Evolutionary conservation across 768 basidiomycete species (phyloP).

Genomic region (Lactarius hengduanensis): DNA sequence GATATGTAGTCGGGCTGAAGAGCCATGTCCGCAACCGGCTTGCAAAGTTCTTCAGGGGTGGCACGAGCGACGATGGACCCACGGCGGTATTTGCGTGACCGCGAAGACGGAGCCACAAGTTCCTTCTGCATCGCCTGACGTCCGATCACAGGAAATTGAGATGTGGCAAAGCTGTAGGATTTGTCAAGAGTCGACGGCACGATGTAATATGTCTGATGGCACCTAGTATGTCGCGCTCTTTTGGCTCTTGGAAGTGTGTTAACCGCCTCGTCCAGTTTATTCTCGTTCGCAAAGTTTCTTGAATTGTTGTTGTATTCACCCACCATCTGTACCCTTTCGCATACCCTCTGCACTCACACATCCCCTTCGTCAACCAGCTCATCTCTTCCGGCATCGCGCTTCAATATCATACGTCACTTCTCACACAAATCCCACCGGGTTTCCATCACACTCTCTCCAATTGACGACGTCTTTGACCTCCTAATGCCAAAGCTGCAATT

Average conservation of each 20-base stretch:
- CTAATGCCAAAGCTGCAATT: constrained; percentile 62
- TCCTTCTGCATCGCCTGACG: neutral
- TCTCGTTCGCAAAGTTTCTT: constrained; percentile 48
- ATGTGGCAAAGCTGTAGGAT: constrained; percentile 53
- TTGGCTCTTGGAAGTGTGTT: constrained; percentile 42
- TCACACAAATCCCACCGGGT: constrained; percentile 39
- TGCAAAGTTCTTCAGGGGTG: constrained; percentile 19
- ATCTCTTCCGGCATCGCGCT: constrained; percentile 35
- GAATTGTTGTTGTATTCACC: constrained; percentile 29
- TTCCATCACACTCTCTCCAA: constrained; percentile 45
- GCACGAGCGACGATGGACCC: constrained; percentile 28
- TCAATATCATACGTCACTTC: constrained; percentile 45
- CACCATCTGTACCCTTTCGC: constrained; percentile 36
- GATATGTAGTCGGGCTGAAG: constrained; percentile 35
- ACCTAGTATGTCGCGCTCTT: constrained; percentile 45
- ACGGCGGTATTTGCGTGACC: constrained; percentile 17
- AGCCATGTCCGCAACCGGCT: constrained; percentile 43
- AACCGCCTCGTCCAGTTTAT: constrained; percentile 37
- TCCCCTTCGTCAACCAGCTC: constrained; percentile 26
- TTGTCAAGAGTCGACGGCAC: constrained; percentile 42
- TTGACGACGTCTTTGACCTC: constrained; percentile 61
- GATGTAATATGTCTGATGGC: constrained; percentile 45
- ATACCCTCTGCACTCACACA: constrained; percentile 23
- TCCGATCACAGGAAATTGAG: constrained; percentile 34
- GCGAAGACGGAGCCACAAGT: constrained; percentile 13